Percentiles rank a stretch among this genome's conserved stretches.
phyloP scores from a whole-genome alignment of 139 green algal species.

The Astrephomene gubernaculifera region DNA sequence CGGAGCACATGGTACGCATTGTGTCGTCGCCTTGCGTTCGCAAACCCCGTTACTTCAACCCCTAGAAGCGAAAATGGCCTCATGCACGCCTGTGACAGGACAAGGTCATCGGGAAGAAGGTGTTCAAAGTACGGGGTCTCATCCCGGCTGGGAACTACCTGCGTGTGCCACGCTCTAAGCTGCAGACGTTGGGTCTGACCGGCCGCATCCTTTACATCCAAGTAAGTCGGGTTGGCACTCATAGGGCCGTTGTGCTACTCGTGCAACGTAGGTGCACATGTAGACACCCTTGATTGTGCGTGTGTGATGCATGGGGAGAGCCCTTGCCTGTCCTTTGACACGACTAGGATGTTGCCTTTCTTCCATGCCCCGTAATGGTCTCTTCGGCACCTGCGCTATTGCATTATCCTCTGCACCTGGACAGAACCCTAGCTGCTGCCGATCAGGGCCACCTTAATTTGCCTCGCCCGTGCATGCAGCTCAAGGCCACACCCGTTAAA shows the following conservation, averaged over 20 bases:
- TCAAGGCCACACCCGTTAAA: constrained; percentile 61
- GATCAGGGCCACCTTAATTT: too few relatives aligned
- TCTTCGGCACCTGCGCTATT: too few relatives aligned
- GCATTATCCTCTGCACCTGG: too few relatives aligned
- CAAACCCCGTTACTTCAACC: neutral
- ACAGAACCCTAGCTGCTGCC: too few relatives aligned
- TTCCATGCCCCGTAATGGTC: too few relatives aligned
- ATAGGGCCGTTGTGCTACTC: too few relatives aligned
- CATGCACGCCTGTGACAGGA: constrained; percentile 45
- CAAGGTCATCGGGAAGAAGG: constrained; percentile 61
- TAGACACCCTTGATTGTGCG: too few relatives aligned
- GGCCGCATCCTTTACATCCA: constrained; percentile 82
- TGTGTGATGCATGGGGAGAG: too few relatives aligned
- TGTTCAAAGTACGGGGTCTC: constrained; percentile 52
- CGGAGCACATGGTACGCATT: constrained; percentile 61
- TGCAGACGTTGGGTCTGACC: constrained; percentile 60
- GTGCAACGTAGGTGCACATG: too few relatives aligned
- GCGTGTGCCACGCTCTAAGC: constrained; percentile 61
- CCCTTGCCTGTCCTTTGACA: too few relatives aligned
- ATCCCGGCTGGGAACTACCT: constrained; percentile 54
- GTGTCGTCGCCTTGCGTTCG: neutral
- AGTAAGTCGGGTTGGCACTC: too few relatives aligned
- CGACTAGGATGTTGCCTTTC: too few relatives aligned
- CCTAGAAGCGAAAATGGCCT: neutral
- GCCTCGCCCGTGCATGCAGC: constrained; percentile 44